Evolutionary conservation across 2,329 filamentous ascomycete species (phyloP).

Genomic region (Epichloe brachyelytri): DNA sequence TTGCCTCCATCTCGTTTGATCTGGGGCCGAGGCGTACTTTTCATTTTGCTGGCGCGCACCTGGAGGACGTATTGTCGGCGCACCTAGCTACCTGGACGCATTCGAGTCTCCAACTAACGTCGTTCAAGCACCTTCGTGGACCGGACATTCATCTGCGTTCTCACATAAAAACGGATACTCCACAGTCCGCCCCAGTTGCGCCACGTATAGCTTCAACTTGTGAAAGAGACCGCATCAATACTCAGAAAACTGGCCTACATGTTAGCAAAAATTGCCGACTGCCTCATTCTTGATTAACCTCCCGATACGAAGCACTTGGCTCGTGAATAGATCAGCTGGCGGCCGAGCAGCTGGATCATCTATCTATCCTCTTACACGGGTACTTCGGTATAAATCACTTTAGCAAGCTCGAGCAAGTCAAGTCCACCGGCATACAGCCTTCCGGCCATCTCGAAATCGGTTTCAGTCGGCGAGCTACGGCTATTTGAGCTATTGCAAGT

Average conservation of each 20-base stretch:
- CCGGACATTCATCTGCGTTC: background rate
- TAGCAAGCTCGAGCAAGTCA: background rate
- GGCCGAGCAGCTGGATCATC: background rate
- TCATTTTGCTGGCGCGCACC: background rate
- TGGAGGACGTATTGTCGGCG: background rate
- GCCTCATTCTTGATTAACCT: background rate
- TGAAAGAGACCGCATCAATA: background rate
- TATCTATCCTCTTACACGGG: background rate
- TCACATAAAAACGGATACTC: background rate
- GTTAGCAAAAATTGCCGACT: background rate
- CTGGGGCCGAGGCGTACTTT: background rate
- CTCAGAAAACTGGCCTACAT: background rate
- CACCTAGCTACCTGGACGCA: background rate
- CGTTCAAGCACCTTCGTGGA: background rate
- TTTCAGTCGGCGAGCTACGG: background rate
- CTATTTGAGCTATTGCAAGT: background rate
- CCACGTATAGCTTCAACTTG: slow-evolving; percentile 3
- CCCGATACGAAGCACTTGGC: background rate
- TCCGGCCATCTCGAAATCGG: background rate
- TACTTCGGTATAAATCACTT: background rate
- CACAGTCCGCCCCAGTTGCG: background rate
- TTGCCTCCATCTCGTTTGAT: slow-evolving; percentile 1
- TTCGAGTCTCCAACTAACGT: background rate
- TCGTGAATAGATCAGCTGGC: background rate
- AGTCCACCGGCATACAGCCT: background rate